Evolutionary conservation across 2,329 filamentous ascomycete genomes (phyloP).

Genomic region (Neofusicoccum sp.): DNA sequence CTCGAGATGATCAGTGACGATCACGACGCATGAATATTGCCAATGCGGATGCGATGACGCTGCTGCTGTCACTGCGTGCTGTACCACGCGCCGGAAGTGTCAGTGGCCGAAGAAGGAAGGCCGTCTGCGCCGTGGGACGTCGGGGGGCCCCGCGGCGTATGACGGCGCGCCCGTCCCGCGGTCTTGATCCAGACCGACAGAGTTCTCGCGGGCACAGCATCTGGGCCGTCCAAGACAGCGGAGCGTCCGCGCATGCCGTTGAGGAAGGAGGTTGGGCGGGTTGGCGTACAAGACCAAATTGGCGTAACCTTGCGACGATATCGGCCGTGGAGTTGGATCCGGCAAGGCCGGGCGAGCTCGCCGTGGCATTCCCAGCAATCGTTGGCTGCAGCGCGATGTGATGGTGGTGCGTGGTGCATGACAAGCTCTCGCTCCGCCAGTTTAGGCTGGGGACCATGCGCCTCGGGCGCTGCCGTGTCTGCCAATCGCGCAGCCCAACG

Average conservation of each 20-base stretch:
- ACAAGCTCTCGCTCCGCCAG: slow-evolving; percentile 35
- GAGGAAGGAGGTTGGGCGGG: slow-evolving; percentile 18
- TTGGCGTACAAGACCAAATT: slow-evolving; percentile 16
- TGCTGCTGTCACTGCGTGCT: slow-evolving; percentile 19
- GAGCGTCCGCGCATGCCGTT: background rate
- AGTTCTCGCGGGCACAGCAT: slow-evolving; percentile 16
- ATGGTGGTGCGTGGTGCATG: slow-evolving; percentile 29
- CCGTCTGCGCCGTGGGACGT: background rate
- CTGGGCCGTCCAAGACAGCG: slow-evolving; percentile 15
- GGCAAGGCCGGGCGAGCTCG: slow-evolving; percentile 36
- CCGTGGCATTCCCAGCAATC: background rate
- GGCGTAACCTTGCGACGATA: slow-evolving; percentile 14
- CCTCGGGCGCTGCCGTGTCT: slow-evolving; percentile 20
- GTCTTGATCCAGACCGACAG: slow-evolving; percentile 2
- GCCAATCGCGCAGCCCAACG: slow-evolving; percentile 20
- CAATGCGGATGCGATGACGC: slow-evolving; percentile 26
- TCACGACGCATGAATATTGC: slow-evolving; percentile 37
- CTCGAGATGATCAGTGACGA: slow-evolving; percentile 38
- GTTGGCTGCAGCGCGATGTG: slow-evolving; percentile 15
- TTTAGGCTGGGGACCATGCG: slow-evolving; percentile 23
- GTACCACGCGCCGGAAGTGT: slow-evolving; percentile 13
- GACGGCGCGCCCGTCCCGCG: background rate
- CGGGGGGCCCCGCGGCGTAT: background rate
- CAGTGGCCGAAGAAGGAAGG: slow-evolving; percentile 14
- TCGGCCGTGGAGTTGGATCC: slow-evolving; percentile 25